phyloP scores from a whole-genome alignment of 73 alveolate genomes.

The Uronychia binucleata region DNA sequence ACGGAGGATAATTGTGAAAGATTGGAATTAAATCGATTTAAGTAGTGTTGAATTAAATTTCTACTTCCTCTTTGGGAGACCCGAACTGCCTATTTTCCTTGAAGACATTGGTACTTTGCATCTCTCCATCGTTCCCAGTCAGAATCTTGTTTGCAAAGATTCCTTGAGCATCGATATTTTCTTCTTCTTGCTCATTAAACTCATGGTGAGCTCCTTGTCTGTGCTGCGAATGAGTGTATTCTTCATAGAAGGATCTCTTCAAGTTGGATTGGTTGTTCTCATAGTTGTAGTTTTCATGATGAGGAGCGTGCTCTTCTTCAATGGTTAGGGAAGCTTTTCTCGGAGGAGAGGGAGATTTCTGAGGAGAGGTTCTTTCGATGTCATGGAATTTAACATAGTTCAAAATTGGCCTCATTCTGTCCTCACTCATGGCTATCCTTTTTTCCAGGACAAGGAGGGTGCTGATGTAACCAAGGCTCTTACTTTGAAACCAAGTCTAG shows the following conservation, averaged over 20 bases:
- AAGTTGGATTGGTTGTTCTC: too few species aligned
- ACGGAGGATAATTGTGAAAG: too few species aligned
- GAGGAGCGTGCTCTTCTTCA: background rate
- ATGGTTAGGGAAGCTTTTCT: background rate
- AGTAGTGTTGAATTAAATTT: background rate
- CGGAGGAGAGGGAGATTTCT: background rate
- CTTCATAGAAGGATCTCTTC: too few species aligned
- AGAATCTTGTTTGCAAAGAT: too few species aligned
- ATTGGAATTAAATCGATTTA: background rate
- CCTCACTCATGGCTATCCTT: background rate
- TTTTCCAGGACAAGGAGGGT: background rate
- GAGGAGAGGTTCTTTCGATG: background rate
- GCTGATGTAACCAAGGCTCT: background rate
- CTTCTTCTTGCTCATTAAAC: too few species aligned
- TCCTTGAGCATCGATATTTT: too few species aligned
- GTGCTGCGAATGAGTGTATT: too few species aligned
- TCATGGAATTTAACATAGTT: background rate
- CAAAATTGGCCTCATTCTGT: background rate
- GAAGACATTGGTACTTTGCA: background rate
- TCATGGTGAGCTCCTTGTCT: too few species aligned
- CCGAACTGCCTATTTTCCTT: background rate
- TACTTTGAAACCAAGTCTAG: constrained; percentile 44
- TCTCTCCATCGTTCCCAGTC: background rate
- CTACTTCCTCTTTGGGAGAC: background rate
- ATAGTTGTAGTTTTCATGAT: background rate